phyloP scores from a whole-genome alignment of 768 basidiomycete genomes.

The Hericium rajendrae region DNA sequence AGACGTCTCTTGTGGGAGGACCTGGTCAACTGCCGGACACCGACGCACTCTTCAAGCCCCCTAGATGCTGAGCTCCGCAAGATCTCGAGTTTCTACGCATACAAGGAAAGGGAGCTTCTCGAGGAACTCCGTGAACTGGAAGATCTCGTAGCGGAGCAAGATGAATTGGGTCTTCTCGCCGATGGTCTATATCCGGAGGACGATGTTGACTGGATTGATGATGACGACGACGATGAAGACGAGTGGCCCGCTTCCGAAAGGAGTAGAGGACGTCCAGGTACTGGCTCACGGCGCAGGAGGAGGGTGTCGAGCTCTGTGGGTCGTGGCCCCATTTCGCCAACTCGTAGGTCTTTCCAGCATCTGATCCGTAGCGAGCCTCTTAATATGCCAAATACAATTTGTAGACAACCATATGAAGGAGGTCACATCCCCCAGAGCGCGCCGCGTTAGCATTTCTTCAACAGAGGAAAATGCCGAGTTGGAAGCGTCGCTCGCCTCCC shows the following conservation, averaged over 20 bases:
- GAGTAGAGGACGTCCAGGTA: conserved; percentile 26
- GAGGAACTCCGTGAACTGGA: conserved; percentile 52
- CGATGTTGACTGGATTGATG: conserved; percentile 40
- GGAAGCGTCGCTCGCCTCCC: conserved; percentile 18
- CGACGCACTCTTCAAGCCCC: conserved; percentile 55
- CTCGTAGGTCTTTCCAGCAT: background rate
- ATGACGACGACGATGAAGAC: conserved; percentile 46
- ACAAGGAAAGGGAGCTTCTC: conserved; percentile 64
- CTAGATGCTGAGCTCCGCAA: conserved; percentile 83
- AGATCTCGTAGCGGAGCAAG: conserved; percentile 45
- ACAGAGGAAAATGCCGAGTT: conserved; percentile 17
- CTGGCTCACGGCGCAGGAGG: conserved; percentile 18
- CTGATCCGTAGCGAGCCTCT: background rate
- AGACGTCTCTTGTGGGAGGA: conserved; percentile 41
- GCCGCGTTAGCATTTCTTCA: conserved; percentile 13
- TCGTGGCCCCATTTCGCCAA: conserved; percentile 3
- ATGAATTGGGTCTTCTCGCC: conserved; percentile 43
- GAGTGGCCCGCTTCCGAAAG: conserved; percentile 19
- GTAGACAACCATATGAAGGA: conserved; percentile 16
- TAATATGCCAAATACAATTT: background rate
- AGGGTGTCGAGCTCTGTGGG: conserved; percentile 18
- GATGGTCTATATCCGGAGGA: conserved; percentile 44
- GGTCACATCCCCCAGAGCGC: conserved; percentile 1
- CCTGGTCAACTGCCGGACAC: conserved; percentile 27
- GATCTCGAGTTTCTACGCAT: conserved; percentile 68